phyloP scores from a whole-genome alignment of 1,284 basidiomycete species.

The Entoloma clypeatum region DNA sequence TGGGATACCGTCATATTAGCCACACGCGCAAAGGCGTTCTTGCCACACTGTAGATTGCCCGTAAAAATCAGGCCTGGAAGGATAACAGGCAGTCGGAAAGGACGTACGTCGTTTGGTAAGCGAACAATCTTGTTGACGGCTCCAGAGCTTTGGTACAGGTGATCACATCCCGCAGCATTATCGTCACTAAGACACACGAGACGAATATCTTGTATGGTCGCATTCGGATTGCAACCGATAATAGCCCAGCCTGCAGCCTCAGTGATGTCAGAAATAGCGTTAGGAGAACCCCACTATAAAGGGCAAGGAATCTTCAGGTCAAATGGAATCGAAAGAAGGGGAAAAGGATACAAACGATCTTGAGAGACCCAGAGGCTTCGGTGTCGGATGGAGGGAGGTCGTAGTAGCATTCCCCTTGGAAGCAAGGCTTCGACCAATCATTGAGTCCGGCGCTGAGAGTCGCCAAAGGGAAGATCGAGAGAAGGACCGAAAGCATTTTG shows the following conservation, averaged over 20 bases:
- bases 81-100: too few species aligned
- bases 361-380: slow-evolving; percentile 3
- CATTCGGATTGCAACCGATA: slow-evolving; percentile 38
- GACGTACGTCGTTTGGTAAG: slow-evolving; percentile 43
- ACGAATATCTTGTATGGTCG: slow-evolving; percentile 30
- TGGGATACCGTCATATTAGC: slow-evolving; percentile 36
- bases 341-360: slow-evolving; percentile 1
- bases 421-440: slow-evolving; percentile 7
- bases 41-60: slow-evolving; percentile 44
- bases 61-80: too few species aligned
- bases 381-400: slow-evolving; percentile 2
- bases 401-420: slow-evolving; percentile 10
- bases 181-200: slow-evolving; percentile 7
- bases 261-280: slow-evolving; percentile 49
- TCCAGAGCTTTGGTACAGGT: slow-evolving; percentile 38
- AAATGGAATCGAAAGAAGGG: background rate
- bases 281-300: slow-evolving; percentile 37
- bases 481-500: background rate
- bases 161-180: slow-evolving; percentile 33
- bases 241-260: slow-evolving; percentile 50
- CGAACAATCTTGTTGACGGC: slow-evolving; percentile 48
- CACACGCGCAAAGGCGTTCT: slow-evolving; percentile 49
- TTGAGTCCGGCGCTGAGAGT: slow-evolving; percentile 2
- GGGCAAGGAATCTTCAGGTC: background rate
- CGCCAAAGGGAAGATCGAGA: slow-evolving; percentile 3